Base-by-base conservation (phyloP, 768 basidiomycete species). In the Lentinula sp. region DNA sequence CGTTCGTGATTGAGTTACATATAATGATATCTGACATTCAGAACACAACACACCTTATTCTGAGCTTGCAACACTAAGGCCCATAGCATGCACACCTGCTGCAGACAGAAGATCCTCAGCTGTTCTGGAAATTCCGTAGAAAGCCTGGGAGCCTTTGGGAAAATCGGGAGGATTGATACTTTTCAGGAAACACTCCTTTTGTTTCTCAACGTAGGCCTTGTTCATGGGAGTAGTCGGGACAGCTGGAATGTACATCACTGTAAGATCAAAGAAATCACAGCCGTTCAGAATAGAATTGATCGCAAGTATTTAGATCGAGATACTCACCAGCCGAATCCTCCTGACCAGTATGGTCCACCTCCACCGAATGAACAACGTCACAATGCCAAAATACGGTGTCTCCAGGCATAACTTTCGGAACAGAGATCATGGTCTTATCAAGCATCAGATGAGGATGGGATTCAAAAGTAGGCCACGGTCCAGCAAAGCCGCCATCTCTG, bases 371-470 rank as follows among this genome's bases (percentile, higher is more conserved):
- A 13, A 73, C 61, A 18, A 69, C 70, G 54, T 73, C 83, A 61
- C 80, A 82, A 64, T 85, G 84, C 83, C 85, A 87, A 70, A 83
- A 86, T 1, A 86, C 83, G 71, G 84, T 83, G 67, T 88, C 88
- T 3, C 87, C 88, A 0, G 87, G 85, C 46, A 74, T 72, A 10
- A 89, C 86, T 55, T 71, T 75, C 7, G 87, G 87, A 10, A 86
- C 73, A n/a, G 80, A 79, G 32, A 80, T 79, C 85, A 89, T 87
- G 9, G 83, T 84, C 41, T 77, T 68, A 1, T 77, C 74, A 12
- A 87, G 76, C 60, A 72, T 70, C 42, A 88, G 70, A 66, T 89
- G 84, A 35, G 61, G 61, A 48, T 62, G 61, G 9, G 28, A 18
- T 39, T 48, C 70, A 16, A 83, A 77, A 13, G 79, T 86, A 7